Base-by-base conservation (phyloP, 176 grass and related monocot genomes). In the Carex parvula region DNA sequence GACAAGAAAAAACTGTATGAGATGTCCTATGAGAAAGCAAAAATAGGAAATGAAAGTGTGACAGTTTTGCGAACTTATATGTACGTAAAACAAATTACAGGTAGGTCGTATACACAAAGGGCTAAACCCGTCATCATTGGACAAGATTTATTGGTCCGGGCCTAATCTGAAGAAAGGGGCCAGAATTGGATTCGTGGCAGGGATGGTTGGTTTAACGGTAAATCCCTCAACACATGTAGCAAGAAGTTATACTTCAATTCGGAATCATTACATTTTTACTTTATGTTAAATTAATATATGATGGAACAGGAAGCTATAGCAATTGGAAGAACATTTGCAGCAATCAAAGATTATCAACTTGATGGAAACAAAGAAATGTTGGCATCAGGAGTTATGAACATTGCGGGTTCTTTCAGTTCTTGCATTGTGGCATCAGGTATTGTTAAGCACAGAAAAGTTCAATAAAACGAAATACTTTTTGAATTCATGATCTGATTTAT, bases 261-360 rank as follows among this genome's bases (percentile, higher is more conserved):
- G 63, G 61, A 48, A 46, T 79, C 21, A 24, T 21, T 3, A 22
- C 3, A 44, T 44, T 44, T 41, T 44, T 44, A 44, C 42, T 44
- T 8, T 50, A 35, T 42, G 17, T 39, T 80, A 10, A 20, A 71
- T 62, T 44, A 44, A 50, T 62, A 24, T 22, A 7, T 22, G 81
- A 85, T 52, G 48, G 83, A 85, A 81, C 72, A 97, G 94, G 94
- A 97, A 93, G 83, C 91, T 6, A 89, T 91, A 55, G 94, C 94
- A 30, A 97, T 97, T 73, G 94, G 94, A 87, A 90, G 94, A 90
- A 97, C 94, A 79, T 97, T 93, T 87, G 89, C 94, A 61, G 84
- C 22, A 18, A 63, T 91, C 54, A 91, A 94, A 88, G 94, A 94
- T 53, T 94, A 97, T 64, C 89, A 94, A 79, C 55, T 97, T 66